Evolutionary conservation across 192 early-diverging fungal genomes (phyloP).

Genomic region (Radiomyces spectabilis): DNA sequence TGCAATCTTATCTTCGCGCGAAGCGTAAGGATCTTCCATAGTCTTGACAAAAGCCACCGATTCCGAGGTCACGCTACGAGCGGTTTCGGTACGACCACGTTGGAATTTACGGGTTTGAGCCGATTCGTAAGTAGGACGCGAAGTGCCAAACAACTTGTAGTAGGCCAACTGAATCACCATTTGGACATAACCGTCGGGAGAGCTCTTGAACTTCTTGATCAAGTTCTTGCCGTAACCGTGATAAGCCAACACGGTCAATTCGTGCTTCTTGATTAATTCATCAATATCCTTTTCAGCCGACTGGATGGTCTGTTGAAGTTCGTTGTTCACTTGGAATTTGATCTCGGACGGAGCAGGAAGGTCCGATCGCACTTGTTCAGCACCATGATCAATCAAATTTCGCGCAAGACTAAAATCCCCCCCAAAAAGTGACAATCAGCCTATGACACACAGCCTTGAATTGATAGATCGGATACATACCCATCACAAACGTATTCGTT

Average conservation of each 20-base stretch:
- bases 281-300: slow-evolving; percentile 75
- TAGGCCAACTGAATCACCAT: slow-evolving; percentile 98
- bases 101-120: slow-evolving; percentile 89
- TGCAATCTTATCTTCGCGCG: slow-evolving; percentile 53
- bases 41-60: slow-evolving; percentile 80
- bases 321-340: slow-evolving; percentile 63
- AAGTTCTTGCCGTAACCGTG: slow-evolving; percentile 88
- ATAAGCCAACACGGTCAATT: slow-evolving; percentile 76
- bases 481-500: slow-evolving; percentile 74
- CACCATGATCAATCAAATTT: slow-evolving; percentile 71
- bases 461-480: too few species aligned
- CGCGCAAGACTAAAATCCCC: too few species aligned
- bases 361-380: slow-evolving; percentile 34
- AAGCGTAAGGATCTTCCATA: slow-evolving; percentile 61
- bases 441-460: too few species aligned
- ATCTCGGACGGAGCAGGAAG: slow-evolving; percentile 66
- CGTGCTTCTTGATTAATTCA: slow-evolving; percentile 68
- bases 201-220: slow-evolving; percentile 81
- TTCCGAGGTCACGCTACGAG: slow-evolving; percentile 73
- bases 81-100: slow-evolving; percentile 93
- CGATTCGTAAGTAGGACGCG: slow-evolving; percentile 86
- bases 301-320: slow-evolving; percentile 53
- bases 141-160: slow-evolving; percentile 78
- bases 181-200: slow-evolving; percentile 75
- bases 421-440: too few species aligned